These are phyloP conservation scores for Cyclotella atomus DNA, from an alignment of 108 stramenopile species.

Conservation along the genomic window DNA sequence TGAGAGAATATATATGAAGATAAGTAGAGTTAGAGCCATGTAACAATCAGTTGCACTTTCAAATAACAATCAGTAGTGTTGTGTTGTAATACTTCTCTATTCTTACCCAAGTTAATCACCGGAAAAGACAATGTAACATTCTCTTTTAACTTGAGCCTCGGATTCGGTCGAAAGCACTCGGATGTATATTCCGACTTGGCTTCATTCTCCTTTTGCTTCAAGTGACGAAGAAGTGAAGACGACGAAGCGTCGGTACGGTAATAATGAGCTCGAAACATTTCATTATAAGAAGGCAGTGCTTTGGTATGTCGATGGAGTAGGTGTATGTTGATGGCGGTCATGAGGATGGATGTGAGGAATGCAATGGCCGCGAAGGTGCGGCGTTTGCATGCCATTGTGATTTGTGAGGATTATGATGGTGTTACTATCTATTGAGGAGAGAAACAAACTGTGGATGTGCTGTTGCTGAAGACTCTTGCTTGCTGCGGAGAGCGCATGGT, in stretches of 20 bases:
- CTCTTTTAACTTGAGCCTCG: neutral
- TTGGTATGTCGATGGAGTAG: neutral
- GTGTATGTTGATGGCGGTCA: neutral
- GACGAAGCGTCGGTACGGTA: neutral
- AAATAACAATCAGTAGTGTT: too few species aligned
- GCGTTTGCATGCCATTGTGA: neutral
- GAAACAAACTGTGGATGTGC: too few species aligned
- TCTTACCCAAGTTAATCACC: conserved; percentile 6
- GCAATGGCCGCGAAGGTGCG: neutral
- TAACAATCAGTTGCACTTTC: too few species aligned
- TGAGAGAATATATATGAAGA: too few species aligned
- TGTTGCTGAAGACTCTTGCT: too few species aligned
- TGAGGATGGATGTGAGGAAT: neutral
- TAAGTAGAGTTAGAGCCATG: too few species aligned
- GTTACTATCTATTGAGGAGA: too few species aligned
- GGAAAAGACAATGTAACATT: neutral
- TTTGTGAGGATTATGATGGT: too few species aligned
- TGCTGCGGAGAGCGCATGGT: too few species aligned
- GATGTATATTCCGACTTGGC: neutral
- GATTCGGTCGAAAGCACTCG: neutral
- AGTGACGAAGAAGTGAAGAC: neutral
- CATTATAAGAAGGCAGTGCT: too few species aligned
- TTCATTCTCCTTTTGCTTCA: too few species aligned
- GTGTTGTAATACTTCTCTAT: too few species aligned
- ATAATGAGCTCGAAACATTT: neutral